Evolutionary conservation across 2,329 filamentous ascomycete species (phyloP).

Genomic region (Beauveria bassiana): DNA sequence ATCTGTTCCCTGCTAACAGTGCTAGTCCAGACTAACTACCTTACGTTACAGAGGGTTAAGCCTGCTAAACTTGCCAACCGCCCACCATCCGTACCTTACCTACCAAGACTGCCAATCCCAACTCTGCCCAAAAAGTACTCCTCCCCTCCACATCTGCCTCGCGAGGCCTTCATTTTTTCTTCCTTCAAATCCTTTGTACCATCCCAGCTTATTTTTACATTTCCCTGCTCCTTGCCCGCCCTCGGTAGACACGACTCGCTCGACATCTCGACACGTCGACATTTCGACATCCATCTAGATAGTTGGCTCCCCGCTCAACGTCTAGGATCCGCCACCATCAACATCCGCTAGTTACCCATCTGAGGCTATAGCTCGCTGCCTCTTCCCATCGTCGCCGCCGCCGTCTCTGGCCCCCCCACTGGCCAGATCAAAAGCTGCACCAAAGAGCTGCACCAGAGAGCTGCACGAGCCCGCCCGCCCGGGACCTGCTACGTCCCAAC

Average conservation of each 20-base stretch:
- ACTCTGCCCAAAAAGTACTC: not conserved
- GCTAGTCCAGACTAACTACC: not conserved
- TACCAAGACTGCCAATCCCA: not conserved
- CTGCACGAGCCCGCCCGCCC: not conserved
- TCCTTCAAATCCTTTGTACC: not conserved
- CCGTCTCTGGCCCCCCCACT: not conserved
- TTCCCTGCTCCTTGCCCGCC: not conserved
- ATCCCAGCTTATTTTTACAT: not conserved
- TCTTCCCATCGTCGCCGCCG: not conserved
- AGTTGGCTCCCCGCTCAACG: not conserved
- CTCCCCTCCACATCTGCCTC: slow-evolving; percentile 3
- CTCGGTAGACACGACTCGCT: not conserved
- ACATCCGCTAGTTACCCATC: not conserved
- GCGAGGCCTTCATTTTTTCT: not conserved
- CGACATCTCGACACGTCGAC: not conserved
- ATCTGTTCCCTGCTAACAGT: not conserved
- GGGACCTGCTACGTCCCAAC: not conserved
- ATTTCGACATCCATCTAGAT: not conserved
- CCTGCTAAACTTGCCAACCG: no score
- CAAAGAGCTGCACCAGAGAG: not conserved
- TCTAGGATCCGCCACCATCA: not conserved
- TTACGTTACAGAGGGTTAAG: not conserved
- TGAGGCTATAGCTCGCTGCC: not conserved
- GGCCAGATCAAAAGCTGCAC: not conserved
- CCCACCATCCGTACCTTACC: not conserved